A percentile compares a stretch with the other conserved stretches of the same genome.
These are phyloP conservation scores for Parafenestella ontariensis DNA, from an alignment of 2,329 filamentous ascomycete species.

Conservation along the genomic window DNA sequence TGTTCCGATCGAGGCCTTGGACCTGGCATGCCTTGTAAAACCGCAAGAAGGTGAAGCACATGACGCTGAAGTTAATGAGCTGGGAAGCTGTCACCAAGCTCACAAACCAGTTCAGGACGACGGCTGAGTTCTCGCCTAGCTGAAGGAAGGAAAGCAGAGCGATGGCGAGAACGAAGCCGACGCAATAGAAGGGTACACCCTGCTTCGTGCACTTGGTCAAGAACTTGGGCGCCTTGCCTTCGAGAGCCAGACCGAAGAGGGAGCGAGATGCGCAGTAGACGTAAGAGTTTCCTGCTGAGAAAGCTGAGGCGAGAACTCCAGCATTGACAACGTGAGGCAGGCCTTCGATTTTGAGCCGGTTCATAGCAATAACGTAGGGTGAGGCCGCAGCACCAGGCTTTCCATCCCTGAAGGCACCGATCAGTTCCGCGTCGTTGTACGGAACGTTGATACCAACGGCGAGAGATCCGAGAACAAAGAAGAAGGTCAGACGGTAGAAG, in stretches of 20 bases:
- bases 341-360: constrained; percentile 60
- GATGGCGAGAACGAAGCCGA: constrained; percentile 70
- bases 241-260: constrained; percentile 61
- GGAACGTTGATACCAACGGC: constrained; percentile 74
- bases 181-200: constrained; percentile 77
- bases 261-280: constrained; percentile 63
- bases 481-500: constrained; percentile 77
- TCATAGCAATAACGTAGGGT: constrained; percentile 68
- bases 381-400: constrained; percentile 71
- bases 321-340: constrained; percentile 68
- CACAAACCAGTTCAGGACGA: constrained; percentile 78
- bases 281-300: constrained; percentile 64
- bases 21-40: constrained; percentile 73
- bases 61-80: constrained; percentile 56
- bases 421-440: constrained; percentile 69
- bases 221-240: constrained; percentile 62
- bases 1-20: constrained; percentile 72
- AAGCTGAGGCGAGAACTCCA: constrained; percentile 61
- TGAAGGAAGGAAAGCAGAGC: constrained; percentile 77
- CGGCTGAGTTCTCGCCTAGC: constrained; percentile 70
- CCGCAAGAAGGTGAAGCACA: constrained; percentile 73
- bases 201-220: constrained; percentile 65
- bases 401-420: constrained; percentile 64
- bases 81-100: constrained; percentile 76
- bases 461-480: constrained; percentile 78